Percentiles rank a stretch among this genome's conserved stretches.
Conservation (phyloP, 2,329 filamentous ascomycete genomes). For the Penicillium sp. region DNA sequence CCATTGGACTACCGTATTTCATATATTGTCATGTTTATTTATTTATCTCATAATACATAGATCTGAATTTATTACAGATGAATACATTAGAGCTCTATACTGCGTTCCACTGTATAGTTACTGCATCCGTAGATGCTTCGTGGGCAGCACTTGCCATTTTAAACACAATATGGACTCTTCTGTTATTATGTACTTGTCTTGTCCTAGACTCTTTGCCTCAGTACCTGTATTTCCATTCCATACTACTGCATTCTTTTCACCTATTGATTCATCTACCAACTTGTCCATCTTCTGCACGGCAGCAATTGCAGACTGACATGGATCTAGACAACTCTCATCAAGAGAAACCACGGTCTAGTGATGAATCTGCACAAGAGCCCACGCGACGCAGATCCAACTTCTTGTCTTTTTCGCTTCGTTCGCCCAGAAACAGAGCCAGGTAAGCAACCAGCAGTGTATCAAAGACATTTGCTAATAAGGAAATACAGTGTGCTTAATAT, state of each 20-base stretch:
- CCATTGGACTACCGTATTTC: too few relatives aligned
- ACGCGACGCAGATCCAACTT: constrained; percentile 4
- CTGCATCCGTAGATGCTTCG: background rate
- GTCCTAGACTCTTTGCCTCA: background rate
- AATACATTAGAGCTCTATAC: background rate
- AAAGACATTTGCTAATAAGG: background rate
- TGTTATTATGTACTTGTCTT: background rate
- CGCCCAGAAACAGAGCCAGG: constrained; percentile 21
- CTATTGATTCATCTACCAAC: background rate
- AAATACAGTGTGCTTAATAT: constrained; percentile 7
- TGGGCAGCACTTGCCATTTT: background rate
- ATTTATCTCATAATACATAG: too few relatives aligned
- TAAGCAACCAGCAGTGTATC: constrained; percentile 5
- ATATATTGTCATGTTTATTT: too few relatives aligned
- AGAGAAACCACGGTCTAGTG: background rate
- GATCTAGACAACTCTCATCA: background rate
- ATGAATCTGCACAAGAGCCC: background rate
- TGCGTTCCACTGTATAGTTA: background rate
- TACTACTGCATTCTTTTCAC: background rate
- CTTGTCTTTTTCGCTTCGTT: constrained; percentile 20
- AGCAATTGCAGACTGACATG: background rate
- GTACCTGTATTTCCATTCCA: background rate
- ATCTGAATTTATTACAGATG: too few relatives aligned
- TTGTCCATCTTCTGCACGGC: background rate
- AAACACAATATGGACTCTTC: background rate